Base-by-base conservation (phyloP, 2,329 filamentous ascomycete species). In the Claviceps maximensis region DNA sequence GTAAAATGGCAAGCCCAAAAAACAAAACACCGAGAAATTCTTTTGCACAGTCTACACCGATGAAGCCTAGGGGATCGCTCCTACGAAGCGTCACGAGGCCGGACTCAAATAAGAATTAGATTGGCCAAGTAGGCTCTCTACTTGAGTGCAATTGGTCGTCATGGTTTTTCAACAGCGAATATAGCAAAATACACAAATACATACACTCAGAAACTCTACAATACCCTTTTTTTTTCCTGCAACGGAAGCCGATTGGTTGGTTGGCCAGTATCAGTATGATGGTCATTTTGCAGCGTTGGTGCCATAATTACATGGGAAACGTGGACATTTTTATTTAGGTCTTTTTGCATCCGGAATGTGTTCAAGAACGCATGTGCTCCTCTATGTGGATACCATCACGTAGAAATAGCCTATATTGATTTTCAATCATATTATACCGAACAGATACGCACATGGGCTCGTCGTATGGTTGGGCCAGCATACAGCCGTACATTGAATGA, bases 1-100 rank as follows among this genome's bases (percentile, higher is more conserved):
- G 76, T 57, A 81, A 75, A 64, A 79, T 87, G 55, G 70, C 67
- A 6, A 76, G 73, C 5, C 70, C 74, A 6, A 65, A 64, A 50
- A 67, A 60, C 25, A 71, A 59, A 36, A 60, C 59, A 9, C 58
- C 65, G 1, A 61, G 61, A 2, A 59, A 57, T 47, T 64, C 69
- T 2, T 69, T 72, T 54, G 62, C 64, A 1, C 63, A 67, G 36
- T 61, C 65, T 21, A 71, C 70, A 3, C 67, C 70, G 0, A 64
- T 66, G 61, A 67, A 64, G 47, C 64, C 68, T 4, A 62, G 68
- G 49, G 67, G 69, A 1, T 73, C 71, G 1, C 63, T 71, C 1
- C 54, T 72, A 52, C 66, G 62, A 55, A 69, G 64, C 45, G 65
- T 63, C 12, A 65, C 57, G 27, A 61, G 61, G 49, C 58, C 57